phyloP scores from a whole-genome alignment of 2,329 filamentous ascomycete genomes.

The Paraphaeosphaeria minitans region DNA sequence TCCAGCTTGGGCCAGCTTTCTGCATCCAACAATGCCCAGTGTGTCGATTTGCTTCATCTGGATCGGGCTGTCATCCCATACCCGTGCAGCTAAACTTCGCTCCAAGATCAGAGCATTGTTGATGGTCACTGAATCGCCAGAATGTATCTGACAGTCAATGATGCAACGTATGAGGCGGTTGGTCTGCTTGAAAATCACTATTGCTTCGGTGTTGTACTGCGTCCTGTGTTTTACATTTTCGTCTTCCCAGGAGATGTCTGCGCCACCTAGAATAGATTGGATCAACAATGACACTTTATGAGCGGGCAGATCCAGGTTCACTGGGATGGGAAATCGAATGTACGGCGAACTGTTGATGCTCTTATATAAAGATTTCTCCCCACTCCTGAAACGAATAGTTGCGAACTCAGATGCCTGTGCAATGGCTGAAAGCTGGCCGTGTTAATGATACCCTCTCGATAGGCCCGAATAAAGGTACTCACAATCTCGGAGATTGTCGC shows the following conservation, averaged over 20 bases:
- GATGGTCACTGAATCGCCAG: conserved; percentile 69
- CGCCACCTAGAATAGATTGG: conserved; percentile 73
- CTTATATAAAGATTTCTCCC: conserved; percentile 72
- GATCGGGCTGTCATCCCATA: conserved; percentile 81
- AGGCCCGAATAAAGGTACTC: conserved; percentile 38
- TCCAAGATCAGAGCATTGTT: conserved; percentile 76
- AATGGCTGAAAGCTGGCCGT: conserved; percentile 65
- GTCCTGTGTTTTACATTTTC: conserved; percentile 60
- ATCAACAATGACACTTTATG: conserved; percentile 81
- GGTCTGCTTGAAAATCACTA: conserved; percentile 68
- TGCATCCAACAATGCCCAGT: conserved; percentile 75
- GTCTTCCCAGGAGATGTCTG: conserved; percentile 61
- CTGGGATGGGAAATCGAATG: conserved; percentile 73
- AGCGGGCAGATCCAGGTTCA: conserved; percentile 65
- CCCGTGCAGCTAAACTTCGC: conserved; percentile 73
- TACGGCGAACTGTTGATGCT: conserved; percentile 71
- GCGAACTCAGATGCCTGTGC: conserved; percentile 74
- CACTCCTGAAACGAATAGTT: conserved; percentile 71
- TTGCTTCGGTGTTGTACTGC: conserved; percentile 66
- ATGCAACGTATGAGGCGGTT: conserved; percentile 75
- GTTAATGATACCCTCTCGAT: conserved; percentile 10
- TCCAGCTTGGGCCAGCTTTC: conserved; percentile 73
- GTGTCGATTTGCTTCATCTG: conserved; percentile 84
- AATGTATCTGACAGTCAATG: conserved; percentile 70
- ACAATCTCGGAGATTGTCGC: conserved; percentile 72